Base-by-base conservation (phyloP, 2,329 filamentous ascomycete genomes). In the Aspergillus terreus region DNA sequence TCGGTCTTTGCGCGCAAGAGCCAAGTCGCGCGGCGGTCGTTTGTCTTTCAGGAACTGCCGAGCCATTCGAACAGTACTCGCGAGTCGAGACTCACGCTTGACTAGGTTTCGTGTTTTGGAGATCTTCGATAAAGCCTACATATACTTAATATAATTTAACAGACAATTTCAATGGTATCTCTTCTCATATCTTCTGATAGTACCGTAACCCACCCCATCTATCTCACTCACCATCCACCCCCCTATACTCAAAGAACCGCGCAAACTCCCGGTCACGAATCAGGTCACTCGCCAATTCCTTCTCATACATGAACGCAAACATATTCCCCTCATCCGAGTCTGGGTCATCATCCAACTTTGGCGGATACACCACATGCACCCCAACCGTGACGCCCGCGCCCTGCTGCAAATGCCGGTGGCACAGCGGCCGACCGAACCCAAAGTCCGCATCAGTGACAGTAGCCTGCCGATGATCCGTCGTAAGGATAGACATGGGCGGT, bases 201-300 rank as follows among this genome's bases (percentile, higher is more conserved):
- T 23, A 23, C 23, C 6, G 4, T 23, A 23, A 5, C 23, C 23
- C 6, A 23, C 23, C 5, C 23, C 23, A 6, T 23, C 23, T 23
- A 23, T 5, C 23, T 40, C 38, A 49, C 33, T 52, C 50, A 42
- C 50, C 41, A 12, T 70, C 67, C 33, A 72, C 54, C 0, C 69
- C 71, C 38, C 69, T 54, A 41, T 64, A 72, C 51, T 71, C 68
- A 49, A 72, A 72, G 15, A 65, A 73, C 47, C 59, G 52, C 35
- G 51, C 64, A 66, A 64, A 69, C 42, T 72, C 62, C 5, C 44
- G n/a, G 47, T 74, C 68, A 1, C 63, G 44, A 3, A 71, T 56
- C 25, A 74, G 36, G 4, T 52, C 53, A 21, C 59, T 19, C 0
- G 61, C 58, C 6, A 72, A 45, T n/a, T 64, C 63, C 55, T 66